These are phyloP conservation scores for Lotus japonicus DNA, from an alignment of 306 rosid species.

Conservation along the genomic window DNA sequence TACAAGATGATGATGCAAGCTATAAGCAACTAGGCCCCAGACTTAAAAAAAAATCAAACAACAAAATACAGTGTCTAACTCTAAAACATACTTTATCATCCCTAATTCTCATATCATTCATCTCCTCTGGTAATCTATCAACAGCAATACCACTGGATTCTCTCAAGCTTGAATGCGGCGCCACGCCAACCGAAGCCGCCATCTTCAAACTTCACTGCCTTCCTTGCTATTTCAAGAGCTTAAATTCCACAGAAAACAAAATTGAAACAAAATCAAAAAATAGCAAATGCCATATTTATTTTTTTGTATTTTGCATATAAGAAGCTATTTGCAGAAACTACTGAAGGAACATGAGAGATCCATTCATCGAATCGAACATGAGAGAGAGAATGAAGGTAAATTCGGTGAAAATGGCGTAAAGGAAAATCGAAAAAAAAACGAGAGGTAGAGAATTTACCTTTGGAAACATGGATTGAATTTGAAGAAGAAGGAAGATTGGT, in stretches of 20 bases:
- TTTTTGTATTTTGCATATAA: background rate
- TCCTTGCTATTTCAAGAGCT: constrained; percentile 10
- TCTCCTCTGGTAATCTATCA: constrained; percentile 80
- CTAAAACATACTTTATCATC: constrained; percentile 59
- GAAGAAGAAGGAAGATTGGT: background rate
- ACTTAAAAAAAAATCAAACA: background rate
- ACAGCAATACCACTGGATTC: constrained; percentile 57
- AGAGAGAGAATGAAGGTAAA: background rate
- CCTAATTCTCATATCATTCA: constrained; percentile 83
- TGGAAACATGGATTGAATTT: constrained; percentile 16
- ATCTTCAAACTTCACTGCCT: constrained; percentile 28
- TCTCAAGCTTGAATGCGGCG: no score
- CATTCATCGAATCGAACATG: background rate
- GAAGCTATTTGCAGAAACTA: no score
- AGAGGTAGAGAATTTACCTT: constrained; percentile 21
- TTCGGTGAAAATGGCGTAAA: no score
- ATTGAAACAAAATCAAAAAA: background rate
- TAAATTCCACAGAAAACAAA: no score
- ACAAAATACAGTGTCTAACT: no score
- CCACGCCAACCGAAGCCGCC: constrained; percentile 72
- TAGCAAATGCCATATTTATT: background rate
- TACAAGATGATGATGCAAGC: constrained; percentile 16
- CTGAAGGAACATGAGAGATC: constrained; percentile 19
- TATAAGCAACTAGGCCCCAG: constrained; percentile 7
- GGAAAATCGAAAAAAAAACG: background rate